Evolutionary conservation across 768 basidiomycete species (phyloP).

Genomic region (Xanthoconium stramineum): DNA sequence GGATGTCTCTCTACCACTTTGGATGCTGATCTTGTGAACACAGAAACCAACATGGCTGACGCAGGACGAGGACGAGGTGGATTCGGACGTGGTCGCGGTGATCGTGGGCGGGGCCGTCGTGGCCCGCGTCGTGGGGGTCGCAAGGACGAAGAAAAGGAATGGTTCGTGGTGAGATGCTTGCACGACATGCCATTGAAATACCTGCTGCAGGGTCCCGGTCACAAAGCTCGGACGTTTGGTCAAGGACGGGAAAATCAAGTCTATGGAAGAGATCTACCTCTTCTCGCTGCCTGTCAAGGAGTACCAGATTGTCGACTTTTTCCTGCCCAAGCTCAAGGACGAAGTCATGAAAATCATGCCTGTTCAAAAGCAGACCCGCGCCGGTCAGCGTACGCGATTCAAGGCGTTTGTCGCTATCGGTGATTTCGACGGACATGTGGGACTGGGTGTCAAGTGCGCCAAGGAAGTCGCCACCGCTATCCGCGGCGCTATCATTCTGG

Average conservation of each 20-base stretch:
- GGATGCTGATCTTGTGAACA: conserved; percentile 40
- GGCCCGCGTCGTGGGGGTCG: conserved; percentile 93
- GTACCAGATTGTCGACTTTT: conserved; percentile 98
- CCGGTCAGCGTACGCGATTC: conserved; percentile 99
- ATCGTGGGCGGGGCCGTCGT: conserved; percentile 58
- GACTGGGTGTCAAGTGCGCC: conserved; percentile 98
- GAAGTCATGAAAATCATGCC: conserved; percentile 99
- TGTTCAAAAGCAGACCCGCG: conserved; percentile 99
- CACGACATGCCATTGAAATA: conserved; percentile 4
- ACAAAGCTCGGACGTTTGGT: conserved; percentile 99
- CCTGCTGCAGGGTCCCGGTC: conserved; percentile 76
- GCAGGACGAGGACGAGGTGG: conserved; percentile 92
- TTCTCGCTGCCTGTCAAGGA: conserved; percentile 99
- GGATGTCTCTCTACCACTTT: conserved; percentile 42
- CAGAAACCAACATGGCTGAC: conserved; percentile 68
- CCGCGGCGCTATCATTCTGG: conserved; percentile 98
- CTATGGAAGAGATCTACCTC: conserved; percentile 99
- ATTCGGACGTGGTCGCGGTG: conserved; percentile 82
- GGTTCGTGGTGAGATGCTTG: conserved; percentile 51
- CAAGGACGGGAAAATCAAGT: conserved; percentile 99
- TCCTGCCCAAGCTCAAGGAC: conserved; percentile 99
- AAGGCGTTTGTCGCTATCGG: conserved; percentile 99
- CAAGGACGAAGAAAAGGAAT: conserved; percentile 99
- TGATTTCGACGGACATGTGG: conserved; percentile 98
- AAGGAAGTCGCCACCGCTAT: conserved; percentile 99